Percentiles rank a stretch among this genome's conserved stretches.
These are phyloP conservation scores for Arabidopsis hybrid DNA, from an alignment of 441 rosid genomes.

Conservation along the genomic window DNA sequence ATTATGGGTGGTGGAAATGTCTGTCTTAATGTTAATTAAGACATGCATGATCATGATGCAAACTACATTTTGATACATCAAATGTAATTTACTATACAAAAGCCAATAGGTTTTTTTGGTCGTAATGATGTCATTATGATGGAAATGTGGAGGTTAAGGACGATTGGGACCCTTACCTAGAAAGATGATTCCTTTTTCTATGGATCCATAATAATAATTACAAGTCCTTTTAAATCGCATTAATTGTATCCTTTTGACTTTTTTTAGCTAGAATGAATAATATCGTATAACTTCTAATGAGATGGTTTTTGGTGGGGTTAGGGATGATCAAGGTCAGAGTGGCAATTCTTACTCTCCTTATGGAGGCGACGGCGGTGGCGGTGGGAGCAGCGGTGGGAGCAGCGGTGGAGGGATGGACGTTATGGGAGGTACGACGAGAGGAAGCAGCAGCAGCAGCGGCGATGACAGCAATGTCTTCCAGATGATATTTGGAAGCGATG, in stretches of 20 bases:
- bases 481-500: conserved; percentile 77
- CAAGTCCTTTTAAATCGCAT: background rate
- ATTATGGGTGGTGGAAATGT: background rate
- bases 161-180: conserved; percentile 7
- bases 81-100: conserved; percentile 11
- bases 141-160: conserved; percentile 9
- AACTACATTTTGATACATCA: conserved; percentile 22
- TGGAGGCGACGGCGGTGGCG: conserved; percentile 51
- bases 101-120: background rate
- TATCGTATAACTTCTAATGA: conserved; percentile 18
- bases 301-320: background rate
- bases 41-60: background rate
- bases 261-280: background rate
- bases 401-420: conserved; percentile 35
- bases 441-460: conserved; percentile 25
- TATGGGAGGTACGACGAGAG: conserved; percentile 37
- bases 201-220: conserved; percentile 2
- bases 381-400: conserved; percentile 33
- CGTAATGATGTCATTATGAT: conserved; percentile 30
- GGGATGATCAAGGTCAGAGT: conserved; percentile 54
- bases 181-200: conserved; percentile 33
- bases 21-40: conserved; percentile 9
- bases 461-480: conserved; percentile 51
- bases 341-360: conserved; percentile 51
- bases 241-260: conserved; percentile 29